Evolutionary conservation across 2,329 filamentous ascomycete species (phyloP), one percentile per base, ranked within the genome.

Genomic region (Alternaria rosae): DNA sequence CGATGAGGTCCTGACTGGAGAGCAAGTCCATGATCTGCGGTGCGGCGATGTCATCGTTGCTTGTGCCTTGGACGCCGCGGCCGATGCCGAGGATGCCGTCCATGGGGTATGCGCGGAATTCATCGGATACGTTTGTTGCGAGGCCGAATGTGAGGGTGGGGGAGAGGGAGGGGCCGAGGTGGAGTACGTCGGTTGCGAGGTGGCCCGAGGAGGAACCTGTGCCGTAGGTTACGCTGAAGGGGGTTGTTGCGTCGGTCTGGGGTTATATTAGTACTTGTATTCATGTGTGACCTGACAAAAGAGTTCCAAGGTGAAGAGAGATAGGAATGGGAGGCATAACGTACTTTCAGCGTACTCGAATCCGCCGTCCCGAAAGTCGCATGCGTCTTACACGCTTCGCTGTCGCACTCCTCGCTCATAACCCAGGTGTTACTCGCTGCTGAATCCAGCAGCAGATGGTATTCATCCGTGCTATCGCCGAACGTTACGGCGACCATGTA

Each of bases 11-110:
- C n/a, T 85, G 82, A 2, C 85, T 72, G 15, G 83, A 82, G 45
- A 96, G 79, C 2, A 85, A 81, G 41, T 90, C 83, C 75, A 95
- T 83, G 69, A 95, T 89, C 45, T 89, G 92, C 20, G 91, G 86
- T 6, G 86, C 73, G 4, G 74, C 74, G 60, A 82, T 75, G 4
- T 76, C 85, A 35, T 82, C 82, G 3, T 85, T 13, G 13, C 32
- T 50, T 6, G 50, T 65, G 28, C 13, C 47, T 17, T 51, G 28
- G 4, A 84, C 81, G 63, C 85, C 85, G 70, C 89, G 88, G 15
- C 91, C 91, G 23, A 97, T 81, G 5, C 93, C 93, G 3, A 97
- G 82, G 51, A 97, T 96, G 23, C 93, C 93, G 76, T 97, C 93
- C 78, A 97, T 93, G 2, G 92, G 91, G 70, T 94, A 97, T 54